Evolutionary conservation across 441 rosid species (phyloP).

Genomic region (Geranium incanum): DNA sequence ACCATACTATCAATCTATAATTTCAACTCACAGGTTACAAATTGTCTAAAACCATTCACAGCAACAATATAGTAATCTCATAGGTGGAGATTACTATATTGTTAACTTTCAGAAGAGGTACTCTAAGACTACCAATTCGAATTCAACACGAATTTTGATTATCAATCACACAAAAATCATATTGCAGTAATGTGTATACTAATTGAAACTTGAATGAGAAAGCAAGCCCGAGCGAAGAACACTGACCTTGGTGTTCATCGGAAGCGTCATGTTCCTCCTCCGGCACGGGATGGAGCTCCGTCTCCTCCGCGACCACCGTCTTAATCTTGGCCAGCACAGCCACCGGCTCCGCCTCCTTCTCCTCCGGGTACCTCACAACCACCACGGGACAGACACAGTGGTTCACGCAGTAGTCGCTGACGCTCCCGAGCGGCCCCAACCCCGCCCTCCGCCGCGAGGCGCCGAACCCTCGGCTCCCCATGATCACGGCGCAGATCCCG

Average conservation of each 20-base stretch:
- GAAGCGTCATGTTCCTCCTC: conserved; percentile 48
- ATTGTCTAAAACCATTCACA: too few relatives aligned
- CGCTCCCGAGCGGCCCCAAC: conserved; percentile 69
- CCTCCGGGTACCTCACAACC: conserved; percentile 49
- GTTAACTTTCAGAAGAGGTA: too few relatives aligned
- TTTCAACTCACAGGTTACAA: too few relatives aligned
- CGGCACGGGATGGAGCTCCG: conserved; percentile 26
- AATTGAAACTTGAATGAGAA: neutral
- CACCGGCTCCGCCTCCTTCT: conserved; percentile 17
- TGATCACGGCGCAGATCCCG: conserved; percentile 51
- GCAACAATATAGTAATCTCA: too few relatives aligned
- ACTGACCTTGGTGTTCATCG: conserved; percentile 22
- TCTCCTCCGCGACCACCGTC: conserved; percentile 10
- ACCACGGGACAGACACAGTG: conserved; percentile 61
- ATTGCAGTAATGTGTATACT: too few relatives aligned
- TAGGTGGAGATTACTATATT: too few relatives aligned
- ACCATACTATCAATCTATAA: too few relatives aligned
- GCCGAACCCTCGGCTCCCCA: conserved; percentile 81
- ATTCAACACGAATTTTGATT: too few relatives aligned
- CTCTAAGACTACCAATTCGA: too few relatives aligned
- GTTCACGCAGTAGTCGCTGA: conserved; percentile 61
- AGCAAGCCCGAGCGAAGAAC: neutral
- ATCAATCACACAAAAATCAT: neutral
- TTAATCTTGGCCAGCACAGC: neutral
- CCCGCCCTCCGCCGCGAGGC: conserved; percentile 35